These are phyloP conservation scores for Metschnikowia kunwiensis DNA, from an alignment of 805 yeast species.

Conservation along the genomic window DNA sequence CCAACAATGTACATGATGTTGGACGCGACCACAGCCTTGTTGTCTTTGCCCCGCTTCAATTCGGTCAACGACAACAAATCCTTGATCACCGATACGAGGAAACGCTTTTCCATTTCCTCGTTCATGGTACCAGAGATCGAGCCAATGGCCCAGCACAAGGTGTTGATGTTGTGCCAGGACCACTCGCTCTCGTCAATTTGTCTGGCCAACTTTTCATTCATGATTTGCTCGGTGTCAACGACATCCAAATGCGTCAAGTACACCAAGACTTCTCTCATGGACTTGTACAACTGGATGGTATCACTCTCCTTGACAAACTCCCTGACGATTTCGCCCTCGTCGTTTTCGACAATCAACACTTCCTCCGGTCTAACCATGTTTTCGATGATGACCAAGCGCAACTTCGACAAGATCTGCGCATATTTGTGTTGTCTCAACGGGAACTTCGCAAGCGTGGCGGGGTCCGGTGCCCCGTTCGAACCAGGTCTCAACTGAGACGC, in stretches of 20 bases:
- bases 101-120: conserved; percentile 94
- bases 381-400: conserved; percentile 92
- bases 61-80: conserved; percentile 90
- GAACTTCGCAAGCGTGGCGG: conserved; percentile 68
- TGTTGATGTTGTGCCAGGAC: conserved; percentile 98
- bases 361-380: conserved; percentile 99
- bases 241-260: conserved; percentile 95
- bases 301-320: conserved; percentile 96
- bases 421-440: conserved; percentile 87
- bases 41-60: conserved; percentile 94
- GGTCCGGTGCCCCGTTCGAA: conserved; percentile 80
- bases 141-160: conserved; percentile 99
- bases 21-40: conserved; percentile 99
- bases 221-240: conserved; percentile 86
- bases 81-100: conserved; percentile 88
- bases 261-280: conserved; percentile 93
- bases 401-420: conserved; percentile 69
- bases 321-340: conserved; percentile 98
- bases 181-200: conserved; percentile 97
- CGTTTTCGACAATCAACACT: conserved; percentile 93
- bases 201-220: conserved; percentile 85
- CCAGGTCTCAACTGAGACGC: conserved; percentile 42
- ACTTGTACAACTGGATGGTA: conserved; percentile 91
- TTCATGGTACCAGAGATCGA: conserved; percentile 98
- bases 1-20: conserved; percentile 99